Conservation (phyloP, 2,329 filamentous ascomycete species). For the Colletotrichum kahawae region DNA sequence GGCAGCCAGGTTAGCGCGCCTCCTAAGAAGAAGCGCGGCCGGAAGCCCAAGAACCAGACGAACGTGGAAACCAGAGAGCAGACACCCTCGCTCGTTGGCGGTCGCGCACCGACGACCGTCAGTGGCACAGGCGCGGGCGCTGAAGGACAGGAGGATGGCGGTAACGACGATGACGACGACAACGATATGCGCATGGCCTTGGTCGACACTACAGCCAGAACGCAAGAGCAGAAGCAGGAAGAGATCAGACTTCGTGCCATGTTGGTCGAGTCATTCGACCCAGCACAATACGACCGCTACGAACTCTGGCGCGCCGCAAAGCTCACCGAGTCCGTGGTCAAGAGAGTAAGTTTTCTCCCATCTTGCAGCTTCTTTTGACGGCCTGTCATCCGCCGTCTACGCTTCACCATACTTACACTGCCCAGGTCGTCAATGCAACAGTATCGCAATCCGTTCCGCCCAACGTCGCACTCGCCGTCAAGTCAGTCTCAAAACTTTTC, state of each 20-base stretch:
- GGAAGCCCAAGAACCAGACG: constrained; percentile 62
- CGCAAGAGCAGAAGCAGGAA: constrained; percentile 71
- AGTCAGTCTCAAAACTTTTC: constrained; percentile 77
- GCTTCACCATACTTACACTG: background rate
- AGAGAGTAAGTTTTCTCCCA: constrained; percentile 55
- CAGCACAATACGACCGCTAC: constrained; percentile 72
- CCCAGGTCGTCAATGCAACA: constrained; percentile 76
- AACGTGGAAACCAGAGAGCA: constrained; percentile 50
- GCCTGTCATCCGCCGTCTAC: background rate
- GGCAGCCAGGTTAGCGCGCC: constrained; percentile 61
- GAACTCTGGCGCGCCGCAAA: constrained; percentile 74
- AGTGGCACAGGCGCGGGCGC: constrained; percentile 44
- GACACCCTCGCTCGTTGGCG: constrained; percentile 46
- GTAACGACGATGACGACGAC: constrained; percentile 63
- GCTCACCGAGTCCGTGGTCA: constrained; percentile 70
- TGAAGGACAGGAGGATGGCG: constrained; percentile 53
- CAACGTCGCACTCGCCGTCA: constrained; percentile 77
- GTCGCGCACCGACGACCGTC: constrained; percentile 48
- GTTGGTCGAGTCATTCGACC: constrained; percentile 68
- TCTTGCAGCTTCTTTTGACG: background rate
- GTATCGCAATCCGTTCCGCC: constrained; percentile 79
- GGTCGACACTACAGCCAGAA: constrained; percentile 64
- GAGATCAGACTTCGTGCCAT: constrained; percentile 63
- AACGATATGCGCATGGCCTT: constrained; percentile 53
- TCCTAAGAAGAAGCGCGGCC: constrained; percentile 64